These are phyloP conservation scores for Fusarium cyanostomum DNA, from an alignment of 2,329 filamentous ascomycete genomes.

Conservation along the genomic window DNA sequence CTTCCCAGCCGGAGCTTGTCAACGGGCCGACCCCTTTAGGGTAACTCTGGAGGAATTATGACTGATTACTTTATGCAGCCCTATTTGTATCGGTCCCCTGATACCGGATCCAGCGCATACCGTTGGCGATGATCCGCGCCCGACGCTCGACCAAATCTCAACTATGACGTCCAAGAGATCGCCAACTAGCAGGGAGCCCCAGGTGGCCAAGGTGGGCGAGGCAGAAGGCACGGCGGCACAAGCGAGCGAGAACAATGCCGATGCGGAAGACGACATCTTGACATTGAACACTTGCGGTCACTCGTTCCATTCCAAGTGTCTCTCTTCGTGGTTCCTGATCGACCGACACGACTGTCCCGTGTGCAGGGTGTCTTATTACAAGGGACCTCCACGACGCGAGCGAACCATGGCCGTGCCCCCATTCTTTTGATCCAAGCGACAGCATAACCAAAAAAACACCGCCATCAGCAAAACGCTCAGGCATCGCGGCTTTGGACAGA, in stretches of 20 bases:
- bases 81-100: conserved; percentile 48
- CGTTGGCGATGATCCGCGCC: conserved; percentile 22
- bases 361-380: conserved; percentile 50
- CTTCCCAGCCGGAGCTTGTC: conserved; percentile 13
- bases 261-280: conserved; percentile 45
- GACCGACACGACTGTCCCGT: conserved; percentile 52
- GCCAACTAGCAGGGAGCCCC: background rate
- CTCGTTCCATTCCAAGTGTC: conserved; percentile 52
- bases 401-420: conserved; percentile 29
- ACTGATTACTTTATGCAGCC: conserved; percentile 31
- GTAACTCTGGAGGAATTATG: conserved; percentile 1
- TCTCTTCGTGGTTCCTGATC: conserved; percentile 52
- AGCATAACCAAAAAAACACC: background rate
- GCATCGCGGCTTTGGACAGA: background rate
- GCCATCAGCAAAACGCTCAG: background rate
- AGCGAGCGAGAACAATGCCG: background rate
- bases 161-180: conserved; percentile 16
- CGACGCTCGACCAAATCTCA: conserved; percentile 28
- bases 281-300: conserved; percentile 51
- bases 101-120: conserved; percentile 40
- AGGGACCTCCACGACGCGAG: conserved; percentile 12
- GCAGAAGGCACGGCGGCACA: conserved; percentile 1
- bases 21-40: background rate
- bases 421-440: conserved; percentile 27
- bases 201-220: background rate